Evolutionary conservation across 1,139 yeast species (phyloP).

Genomic region (Kodamaea sp.): DNA sequence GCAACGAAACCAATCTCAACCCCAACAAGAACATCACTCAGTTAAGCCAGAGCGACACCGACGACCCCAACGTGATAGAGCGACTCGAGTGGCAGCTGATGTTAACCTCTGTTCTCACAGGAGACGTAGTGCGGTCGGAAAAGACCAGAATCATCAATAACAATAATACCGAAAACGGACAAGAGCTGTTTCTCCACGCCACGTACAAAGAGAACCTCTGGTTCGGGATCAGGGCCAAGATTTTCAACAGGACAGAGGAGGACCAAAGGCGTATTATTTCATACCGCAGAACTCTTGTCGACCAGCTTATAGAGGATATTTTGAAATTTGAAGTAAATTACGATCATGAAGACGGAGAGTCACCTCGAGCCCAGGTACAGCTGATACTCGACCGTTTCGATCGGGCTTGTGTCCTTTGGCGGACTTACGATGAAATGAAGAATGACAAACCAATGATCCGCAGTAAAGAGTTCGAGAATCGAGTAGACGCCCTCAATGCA

Average conservation of each 20-base stretch:
- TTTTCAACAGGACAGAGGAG: slow-evolving; percentile 76
- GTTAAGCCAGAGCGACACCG: slow-evolving; percentile 43
- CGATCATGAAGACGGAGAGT: slow-evolving; percentile 27
- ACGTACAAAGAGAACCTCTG: slow-evolving; percentile 78
- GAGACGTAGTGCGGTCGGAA: slow-evolving; percentile 91
- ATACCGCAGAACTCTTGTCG: slow-evolving; percentile 72
- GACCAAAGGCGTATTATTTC: slow-evolving; percentile 77
- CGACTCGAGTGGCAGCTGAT: slow-evolving; percentile 95
- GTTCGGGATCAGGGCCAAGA: slow-evolving; percentile 78
- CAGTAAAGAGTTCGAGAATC: slow-evolving; percentile 60
- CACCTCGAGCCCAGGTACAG: slow-evolving; percentile 53
- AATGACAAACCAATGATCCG: slow-evolving; percentile 75
- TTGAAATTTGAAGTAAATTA: slow-evolving; percentile 58
- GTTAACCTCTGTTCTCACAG: slow-evolving; percentile 86
- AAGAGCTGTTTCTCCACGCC: slow-evolving; percentile 52
- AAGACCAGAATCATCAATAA: slow-evolving; percentile 71
- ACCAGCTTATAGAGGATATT: slow-evolving; percentile 71
- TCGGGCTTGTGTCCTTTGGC: slow-evolving; percentile 76
- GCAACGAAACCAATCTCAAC: slow-evolving; percentile 22
- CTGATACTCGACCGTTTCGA: slow-evolving; percentile 62
- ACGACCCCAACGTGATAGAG: slow-evolving; percentile 71
- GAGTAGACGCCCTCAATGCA: slow-evolving; percentile 77
- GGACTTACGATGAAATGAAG: slow-evolving; percentile 75
- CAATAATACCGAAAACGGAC: slow-evolving; percentile 43
- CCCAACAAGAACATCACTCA: slow-evolving; percentile 41